Conservation (phyloP, 768 basidiomycete species). For the Daedaleopsis nitida region DNA sequence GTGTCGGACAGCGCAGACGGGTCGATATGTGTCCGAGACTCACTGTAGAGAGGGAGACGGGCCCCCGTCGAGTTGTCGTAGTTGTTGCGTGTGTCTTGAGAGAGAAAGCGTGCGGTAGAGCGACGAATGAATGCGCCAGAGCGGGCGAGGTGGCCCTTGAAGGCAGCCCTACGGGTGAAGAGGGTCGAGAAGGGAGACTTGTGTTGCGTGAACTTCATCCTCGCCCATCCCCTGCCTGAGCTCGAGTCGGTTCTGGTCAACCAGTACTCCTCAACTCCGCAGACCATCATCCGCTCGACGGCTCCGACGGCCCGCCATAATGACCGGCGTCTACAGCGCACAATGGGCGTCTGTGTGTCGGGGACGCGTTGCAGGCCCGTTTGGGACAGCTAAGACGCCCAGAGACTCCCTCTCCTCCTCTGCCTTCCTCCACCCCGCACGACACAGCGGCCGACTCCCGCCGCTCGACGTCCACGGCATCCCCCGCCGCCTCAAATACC, state of each 20-base stretch:
- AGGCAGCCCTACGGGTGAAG: background rate
- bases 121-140: constrained; percentile 1
- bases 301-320: too few relatives aligned
- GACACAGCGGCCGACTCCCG: background rate
- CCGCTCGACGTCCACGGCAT: background rate
- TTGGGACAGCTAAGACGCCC: background rate
- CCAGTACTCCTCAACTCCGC: too few relatives aligned
- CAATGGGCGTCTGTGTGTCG: too few relatives aligned
- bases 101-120: background rate
- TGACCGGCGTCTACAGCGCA: too few relatives aligned
- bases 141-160: constrained; percentile 4
- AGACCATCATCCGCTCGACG: too few relatives aligned
- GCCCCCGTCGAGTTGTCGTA: constrained; percentile 1
- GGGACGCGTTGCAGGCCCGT: background rate
- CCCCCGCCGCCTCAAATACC: background rate
- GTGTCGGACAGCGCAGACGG: too few relatives aligned
- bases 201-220: constrained; percentile 9
- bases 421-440: background rate
- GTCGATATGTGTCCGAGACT: background rate
- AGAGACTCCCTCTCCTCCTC: background rate
- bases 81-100: background rate
- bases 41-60: constrained; percentile 1
- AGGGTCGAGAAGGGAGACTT: constrained; percentile 1
- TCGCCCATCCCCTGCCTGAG: background rate
- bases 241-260: too few relatives aligned